Conservation (phyloP, 2,329 filamentous ascomycete genomes). For the Graphium sp. region DNA sequence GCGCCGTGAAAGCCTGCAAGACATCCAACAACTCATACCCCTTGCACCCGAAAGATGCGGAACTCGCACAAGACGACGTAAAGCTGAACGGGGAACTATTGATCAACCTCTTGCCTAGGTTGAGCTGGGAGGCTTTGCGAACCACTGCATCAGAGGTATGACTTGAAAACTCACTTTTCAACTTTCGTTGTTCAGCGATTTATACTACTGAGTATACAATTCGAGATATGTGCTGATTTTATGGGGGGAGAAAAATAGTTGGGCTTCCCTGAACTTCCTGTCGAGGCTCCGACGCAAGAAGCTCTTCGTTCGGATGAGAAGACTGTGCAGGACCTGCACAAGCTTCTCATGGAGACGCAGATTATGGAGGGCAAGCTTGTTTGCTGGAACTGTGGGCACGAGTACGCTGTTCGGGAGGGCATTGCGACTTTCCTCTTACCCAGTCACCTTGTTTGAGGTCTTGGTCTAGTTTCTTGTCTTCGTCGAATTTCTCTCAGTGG, state of each 20-base stretch:
- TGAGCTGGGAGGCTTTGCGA: constrained; percentile 76
- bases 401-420: constrained; percentile 88
- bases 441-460: constrained; percentile 64
- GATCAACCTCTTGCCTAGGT: constrained; percentile 65
- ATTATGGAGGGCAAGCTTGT: constrained; percentile 78
- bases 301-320: constrained; percentile 50
- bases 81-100: constrained; percentile 71
- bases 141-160: constrained; percentile 61
- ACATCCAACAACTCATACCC: constrained; percentile 65
- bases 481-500: too few relatives aligned
- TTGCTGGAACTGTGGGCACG: constrained; percentile 81
- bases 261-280: constrained; percentile 59
- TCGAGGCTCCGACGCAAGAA: constrained; percentile 42
- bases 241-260: constrained; percentile 46
- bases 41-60: constrained; percentile 80
- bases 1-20: constrained; percentile 92
- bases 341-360: constrained; percentile 73
- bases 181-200: too few relatives aligned
- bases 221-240: too few relatives aligned
- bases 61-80: constrained; percentile 71
- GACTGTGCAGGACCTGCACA: constrained; percentile 62
- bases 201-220: too few relatives aligned
- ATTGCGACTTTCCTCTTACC: constrained; percentile 94
- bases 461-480: too few relatives aligned
- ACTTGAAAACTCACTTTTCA: too few relatives aligned